Conservation (phyloP, 1,284 basidiomycete species). For the Takashimella koratensis region DNA sequence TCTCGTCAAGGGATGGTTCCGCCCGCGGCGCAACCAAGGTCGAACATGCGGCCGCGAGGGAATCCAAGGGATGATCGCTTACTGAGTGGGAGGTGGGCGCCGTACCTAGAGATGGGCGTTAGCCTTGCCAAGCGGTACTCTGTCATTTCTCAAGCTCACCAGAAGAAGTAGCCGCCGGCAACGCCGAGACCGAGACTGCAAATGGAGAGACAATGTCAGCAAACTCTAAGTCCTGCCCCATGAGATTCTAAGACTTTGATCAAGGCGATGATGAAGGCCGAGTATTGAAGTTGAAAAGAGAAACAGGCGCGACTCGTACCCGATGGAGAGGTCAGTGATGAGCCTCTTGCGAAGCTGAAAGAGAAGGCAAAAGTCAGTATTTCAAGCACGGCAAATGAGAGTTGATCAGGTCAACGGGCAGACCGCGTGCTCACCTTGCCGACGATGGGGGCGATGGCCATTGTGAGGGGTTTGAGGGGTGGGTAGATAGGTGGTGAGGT, state of each 20-base stretch:
- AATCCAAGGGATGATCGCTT: too few relatives aligned
- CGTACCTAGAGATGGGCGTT: constrained; percentile 60
- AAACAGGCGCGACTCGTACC: constrained; percentile 28
- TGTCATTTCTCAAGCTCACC: constrained; percentile 58
- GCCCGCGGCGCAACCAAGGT: too few relatives aligned
- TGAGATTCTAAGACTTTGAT: too few relatives aligned
- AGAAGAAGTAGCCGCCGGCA: constrained; percentile 68
- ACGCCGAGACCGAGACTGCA: constrained; percentile 67
- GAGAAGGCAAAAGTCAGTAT: neutral
- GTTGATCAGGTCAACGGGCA: neutral
- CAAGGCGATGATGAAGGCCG: neutral
- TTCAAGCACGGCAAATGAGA: neutral
- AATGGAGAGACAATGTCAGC: neutral
- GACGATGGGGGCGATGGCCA: constrained; percentile 80
- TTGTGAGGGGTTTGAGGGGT: constrained; percentile 34
- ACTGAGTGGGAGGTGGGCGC: constrained; percentile 68
- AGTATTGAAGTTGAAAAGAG: neutral
- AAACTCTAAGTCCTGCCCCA: neutral
- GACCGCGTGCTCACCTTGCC: constrained; percentile 58
- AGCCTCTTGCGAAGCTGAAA: constrained; percentile 70
- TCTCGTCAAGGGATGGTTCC: neutral
- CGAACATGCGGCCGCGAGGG: too few relatives aligned
- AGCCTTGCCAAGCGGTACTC: constrained; percentile 45
- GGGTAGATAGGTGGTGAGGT: constrained; percentile 3
- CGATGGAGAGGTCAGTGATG: constrained; percentile 70